phyloP scores from a whole-genome alignment of 2,329 filamentous ascomycete genomes.

The Coniochaeta sp. region DNA sequence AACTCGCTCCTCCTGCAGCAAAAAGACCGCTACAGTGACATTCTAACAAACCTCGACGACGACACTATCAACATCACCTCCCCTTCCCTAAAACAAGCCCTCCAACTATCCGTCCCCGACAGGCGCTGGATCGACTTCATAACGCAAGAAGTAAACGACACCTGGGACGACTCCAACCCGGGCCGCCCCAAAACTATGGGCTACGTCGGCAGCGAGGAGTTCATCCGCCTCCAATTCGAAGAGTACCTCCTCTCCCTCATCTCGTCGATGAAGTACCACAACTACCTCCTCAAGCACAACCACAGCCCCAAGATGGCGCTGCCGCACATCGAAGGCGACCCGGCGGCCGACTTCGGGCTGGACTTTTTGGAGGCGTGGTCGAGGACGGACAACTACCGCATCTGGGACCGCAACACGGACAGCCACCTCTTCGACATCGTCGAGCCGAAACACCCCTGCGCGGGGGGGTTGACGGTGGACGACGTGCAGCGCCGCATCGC shows the following conservation, averaged over 20 bases:
- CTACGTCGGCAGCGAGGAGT: conserved; percentile 93
- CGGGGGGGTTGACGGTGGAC: conserved; percentile 85
- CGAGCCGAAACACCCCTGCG: conserved; percentile 87
- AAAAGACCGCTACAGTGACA: conserved; percentile 91
- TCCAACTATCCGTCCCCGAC: conserved; percentile 77
- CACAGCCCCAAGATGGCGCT: conserved; percentile 55
- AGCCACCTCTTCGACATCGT: conserved; percentile 90
- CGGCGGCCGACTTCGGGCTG: conserved; percentile 71
- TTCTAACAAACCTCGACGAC: conserved; percentile 93
- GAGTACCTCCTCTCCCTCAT: conserved; percentile 89
- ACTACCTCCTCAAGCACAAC: conserved; percentile 48
- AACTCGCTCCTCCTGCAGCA: conserved; percentile 92
- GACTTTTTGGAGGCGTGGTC: conserved; percentile 88
- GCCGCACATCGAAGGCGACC: conserved; percentile 71
- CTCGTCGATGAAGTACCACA: conserved; percentile 83
- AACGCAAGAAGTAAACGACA: conserved; percentile 87
- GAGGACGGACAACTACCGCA: conserved; percentile 80
- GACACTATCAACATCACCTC: conserved; percentile 79
- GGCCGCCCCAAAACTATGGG: conserved; percentile 87
- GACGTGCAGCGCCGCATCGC: conserved; percentile 86
- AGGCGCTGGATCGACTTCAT: conserved; percentile 95
- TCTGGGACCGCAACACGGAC: conserved; percentile 78
- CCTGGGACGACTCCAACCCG: conserved; percentile 91
- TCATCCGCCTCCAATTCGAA: conserved; percentile 94
- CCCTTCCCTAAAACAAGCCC: conserved; percentile 64